phyloP scores from a whole-genome alignment of 768 basidiomycete species.

The Paxillus involutus region DNA sequence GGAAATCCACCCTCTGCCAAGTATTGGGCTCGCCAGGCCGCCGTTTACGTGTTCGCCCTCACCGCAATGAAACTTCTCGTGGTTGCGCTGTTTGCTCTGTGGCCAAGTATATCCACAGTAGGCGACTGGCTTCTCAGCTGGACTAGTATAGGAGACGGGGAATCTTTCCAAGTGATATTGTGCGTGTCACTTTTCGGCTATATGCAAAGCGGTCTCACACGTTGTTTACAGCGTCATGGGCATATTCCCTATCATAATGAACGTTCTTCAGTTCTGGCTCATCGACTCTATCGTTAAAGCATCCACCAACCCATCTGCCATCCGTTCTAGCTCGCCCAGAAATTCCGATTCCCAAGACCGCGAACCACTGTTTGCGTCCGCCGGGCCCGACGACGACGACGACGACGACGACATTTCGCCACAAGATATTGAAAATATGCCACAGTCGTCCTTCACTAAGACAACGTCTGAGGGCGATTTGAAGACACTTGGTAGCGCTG shows the following conservation, averaged over 20 bases:
- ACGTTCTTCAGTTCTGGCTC: conserved; percentile 90
- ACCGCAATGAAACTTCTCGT: conserved; percentile 91
- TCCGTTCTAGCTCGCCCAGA: conserved; percentile 40
- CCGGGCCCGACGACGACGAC: conserved; percentile 54
- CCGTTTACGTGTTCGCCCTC: conserved; percentile 79
- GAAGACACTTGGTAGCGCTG: conserved; percentile 18
- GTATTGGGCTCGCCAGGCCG: conserved; percentile 76
- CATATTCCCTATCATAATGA: conserved; percentile 87
- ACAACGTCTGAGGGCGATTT: conserved; percentile 29
- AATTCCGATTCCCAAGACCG: conserved; percentile 43
- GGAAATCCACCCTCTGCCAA: conserved; percentile 75
- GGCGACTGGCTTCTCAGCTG: conserved; percentile 89
- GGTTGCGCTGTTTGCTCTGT: conserved; percentile 67
- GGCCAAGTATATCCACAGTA: conserved; percentile 68
- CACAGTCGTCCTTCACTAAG: conserved; percentile 34
- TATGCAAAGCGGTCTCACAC: conserved; percentile 6
- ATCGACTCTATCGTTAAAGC: conserved; percentile 93
- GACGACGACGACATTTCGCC: conserved; percentile 42
- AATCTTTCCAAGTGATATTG: conserved; percentile 77
- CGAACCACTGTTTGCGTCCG: conserved; percentile 63
- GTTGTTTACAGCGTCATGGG: conserved; percentile 71
- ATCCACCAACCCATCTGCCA: conserved; percentile 38
- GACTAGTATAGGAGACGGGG: conserved; percentile 61
- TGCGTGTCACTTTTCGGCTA: conserved; percentile 38
- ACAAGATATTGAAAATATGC: conserved; percentile 49